Evolutionary conservation across 768 basidiomycete genomes (phyloP).

Genomic region (Lactarius evosmus): DNA sequence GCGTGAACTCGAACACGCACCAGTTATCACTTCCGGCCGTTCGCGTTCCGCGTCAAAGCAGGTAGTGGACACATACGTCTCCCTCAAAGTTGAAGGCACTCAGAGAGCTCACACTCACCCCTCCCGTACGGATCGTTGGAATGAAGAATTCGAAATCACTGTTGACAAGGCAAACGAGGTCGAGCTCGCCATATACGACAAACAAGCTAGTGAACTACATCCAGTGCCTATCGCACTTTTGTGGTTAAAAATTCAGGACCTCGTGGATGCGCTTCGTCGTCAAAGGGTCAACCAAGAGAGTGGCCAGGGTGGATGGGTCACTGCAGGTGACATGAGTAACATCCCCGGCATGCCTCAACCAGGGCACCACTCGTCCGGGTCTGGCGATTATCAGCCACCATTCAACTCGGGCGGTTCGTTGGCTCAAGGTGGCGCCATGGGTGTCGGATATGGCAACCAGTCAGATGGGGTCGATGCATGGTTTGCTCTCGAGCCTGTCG

Average conservation of each 20-base stretch:
- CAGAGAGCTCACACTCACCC: slow-evolving; percentile 90
- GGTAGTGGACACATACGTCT: slow-evolving; percentile 79
- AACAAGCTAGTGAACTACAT: slow-evolving; percentile 74
- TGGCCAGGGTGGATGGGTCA: slow-evolving; percentile 93
- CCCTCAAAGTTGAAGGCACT: slow-evolving; percentile 94
- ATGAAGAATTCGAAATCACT: slow-evolving; percentile 93
- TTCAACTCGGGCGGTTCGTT: slow-evolving; percentile 5
- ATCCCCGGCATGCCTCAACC: slow-evolving; percentile 17
- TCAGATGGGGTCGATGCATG: slow-evolving; percentile 90
- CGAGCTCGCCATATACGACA: slow-evolving; percentile 94
- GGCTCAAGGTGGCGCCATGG: slow-evolving; percentile 8
- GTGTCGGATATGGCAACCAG: slow-evolving; percentile 22
- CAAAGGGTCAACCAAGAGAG: slow-evolving; percentile 88
- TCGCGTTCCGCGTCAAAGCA: slow-evolving; percentile 79
- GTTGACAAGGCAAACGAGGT: slow-evolving; percentile 99
- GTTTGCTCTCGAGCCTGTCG: slow-evolving; percentile 98
- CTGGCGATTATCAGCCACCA: slow-evolving; percentile 26
- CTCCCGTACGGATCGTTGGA: slow-evolving; percentile 94
- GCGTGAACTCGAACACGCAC: slow-evolving; percentile 93
- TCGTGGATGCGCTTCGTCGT: slow-evolving; percentile 88
- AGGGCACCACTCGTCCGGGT: slow-evolving; percentile 24
- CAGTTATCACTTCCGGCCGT: slow-evolving; percentile 56
- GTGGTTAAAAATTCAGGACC: slow-evolving; percentile 91
- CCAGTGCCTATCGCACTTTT: slow-evolving; percentile 90
- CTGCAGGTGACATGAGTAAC: slow-evolving; percentile 79